Base-by-base conservation (phyloP, 495 filamentous ascomycete species). In the Hamigera avellanea region DNA sequence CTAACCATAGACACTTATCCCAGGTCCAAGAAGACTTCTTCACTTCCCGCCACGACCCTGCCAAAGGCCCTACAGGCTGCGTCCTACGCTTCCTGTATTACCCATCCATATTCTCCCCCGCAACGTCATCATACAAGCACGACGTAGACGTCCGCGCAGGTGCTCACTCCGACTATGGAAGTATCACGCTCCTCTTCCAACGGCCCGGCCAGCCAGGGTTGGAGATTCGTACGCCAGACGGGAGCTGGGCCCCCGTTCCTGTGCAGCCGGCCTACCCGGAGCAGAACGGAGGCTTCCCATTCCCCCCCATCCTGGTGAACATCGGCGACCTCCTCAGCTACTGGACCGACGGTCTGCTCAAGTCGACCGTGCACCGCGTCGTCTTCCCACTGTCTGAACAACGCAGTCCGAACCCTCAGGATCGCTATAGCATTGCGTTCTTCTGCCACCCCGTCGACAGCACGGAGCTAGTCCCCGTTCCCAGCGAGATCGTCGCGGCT, bases 241-340 rank as follows among this genome's bases (percentile, higher is more conserved):
- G 41, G 3, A 50, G 42, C 15, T 70, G 67, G 69, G 61, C 63
- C 0, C 50, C 66, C 27, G 66, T 68, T 6, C 62, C 62, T 19
- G 59, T 69, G n/a, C 49, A 55, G 8, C 66, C 65, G 0, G 36
- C 63, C 27, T n/a, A 32, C 8, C 16, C 17, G 16, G 10, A 26
- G 61, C 2, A 72, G 69, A 26, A 38, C 7, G 44, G 37, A 32
- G 42, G 49, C 14, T 75, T 74, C 45, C 57, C 65, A 1, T 65
- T 69, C 27, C 80, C 83, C 17, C 86, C 91, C 0, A 86, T 96
- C 27, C 64, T 95, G 10, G 76, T 95, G 17, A 98, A 96, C 48
- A 88, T 95, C 21, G 91, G 88, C 2, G 91, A 98, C 50, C 49
- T 95, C 32, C 73, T 98, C 4, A 78, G 75, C 14, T 86, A 93